Percentiles rank a stretch among this genome's conserved stretches.
Conservation (phyloP, 306 rosid species). For the Cicer arietinum region DNA sequence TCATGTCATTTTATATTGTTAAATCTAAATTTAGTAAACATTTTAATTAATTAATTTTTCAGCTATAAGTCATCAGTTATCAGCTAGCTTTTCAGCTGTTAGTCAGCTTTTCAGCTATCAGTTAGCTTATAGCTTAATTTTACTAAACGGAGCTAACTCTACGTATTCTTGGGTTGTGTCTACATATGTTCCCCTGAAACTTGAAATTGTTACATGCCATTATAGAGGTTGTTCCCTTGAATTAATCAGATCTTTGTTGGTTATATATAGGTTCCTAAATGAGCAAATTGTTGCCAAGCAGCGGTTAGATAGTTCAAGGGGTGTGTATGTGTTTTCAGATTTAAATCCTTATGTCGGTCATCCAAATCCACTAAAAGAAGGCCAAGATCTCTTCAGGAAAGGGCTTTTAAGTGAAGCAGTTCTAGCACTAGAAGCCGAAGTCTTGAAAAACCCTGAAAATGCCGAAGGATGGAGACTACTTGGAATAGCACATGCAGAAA, state of each 20-base stretch:
- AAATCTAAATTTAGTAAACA: no score
- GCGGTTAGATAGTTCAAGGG: conserved; percentile 72
- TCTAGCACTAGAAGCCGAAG: conserved; percentile 99
- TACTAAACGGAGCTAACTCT: background rate
- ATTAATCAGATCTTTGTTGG: conserved; percentile 41
- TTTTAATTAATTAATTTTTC: no score
- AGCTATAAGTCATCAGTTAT: no score
- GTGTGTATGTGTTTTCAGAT: conserved; percentile 91
- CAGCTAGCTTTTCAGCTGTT: no score
- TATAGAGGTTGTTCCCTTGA: conserved; percentile 15
- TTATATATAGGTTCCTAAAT: conserved; percentile 65
- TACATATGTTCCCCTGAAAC: conserved; percentile 5
- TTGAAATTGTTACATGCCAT: conserved; percentile 15
- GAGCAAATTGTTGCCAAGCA: conserved; percentile 81
- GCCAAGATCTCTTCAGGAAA: conserved; percentile 93
- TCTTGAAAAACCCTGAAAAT: conserved; percentile 91
- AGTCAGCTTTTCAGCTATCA: no score
- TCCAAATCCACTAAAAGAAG: conserved; percentile 94
- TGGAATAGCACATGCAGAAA: conserved; percentile 99
- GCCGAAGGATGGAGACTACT: conserved; percentile 99
- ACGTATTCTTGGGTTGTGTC: conserved; percentile 14
- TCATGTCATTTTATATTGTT: no score
- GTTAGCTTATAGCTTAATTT: no score
- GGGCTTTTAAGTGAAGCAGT: conserved; percentile 99
- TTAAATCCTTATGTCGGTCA: conserved; percentile 98